phyloP scores from a whole-genome alignment of 352 stramenopile genomes.

The Globisporangium mamillatum region DNA sequence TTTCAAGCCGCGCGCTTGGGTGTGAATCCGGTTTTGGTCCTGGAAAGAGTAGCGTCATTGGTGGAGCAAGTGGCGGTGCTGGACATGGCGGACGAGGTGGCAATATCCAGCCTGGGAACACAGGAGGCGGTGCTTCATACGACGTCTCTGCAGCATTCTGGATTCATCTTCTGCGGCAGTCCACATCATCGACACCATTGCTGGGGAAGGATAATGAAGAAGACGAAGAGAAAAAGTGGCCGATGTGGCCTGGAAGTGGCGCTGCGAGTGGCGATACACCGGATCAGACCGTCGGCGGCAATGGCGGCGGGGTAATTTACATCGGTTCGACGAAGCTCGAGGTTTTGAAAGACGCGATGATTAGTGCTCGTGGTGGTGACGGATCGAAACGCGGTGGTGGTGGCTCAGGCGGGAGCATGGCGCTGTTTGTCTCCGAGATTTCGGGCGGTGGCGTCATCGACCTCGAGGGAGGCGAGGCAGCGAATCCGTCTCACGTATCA shows the following conservation, averaged over 20 bases:
- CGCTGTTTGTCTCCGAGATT: constrained; percentile 57
- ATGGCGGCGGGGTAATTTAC: constrained; percentile 72
- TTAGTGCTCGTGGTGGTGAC: constrained; percentile 51
- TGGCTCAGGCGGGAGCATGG: constrained; percentile 65
- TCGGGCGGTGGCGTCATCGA: constrained; percentile 57
- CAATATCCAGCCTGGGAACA: constrained; percentile 53
- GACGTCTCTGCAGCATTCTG: constrained; percentile 23
- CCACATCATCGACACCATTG: neutral
- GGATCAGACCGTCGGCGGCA: constrained; percentile 54
- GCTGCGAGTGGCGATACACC: constrained; percentile 48
- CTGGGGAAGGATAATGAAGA: neutral
- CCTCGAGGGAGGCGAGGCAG: constrained; percentile 45
- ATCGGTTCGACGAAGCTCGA: constrained; percentile 49
- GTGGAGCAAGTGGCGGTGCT: constrained; percentile 57
- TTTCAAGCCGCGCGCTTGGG: constrained; percentile 43
- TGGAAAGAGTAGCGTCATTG: constrained; percentile 46
- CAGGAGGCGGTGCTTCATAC: constrained; percentile 41
- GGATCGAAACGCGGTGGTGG: constrained; percentile 67
- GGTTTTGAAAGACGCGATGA: constrained; percentile 35
- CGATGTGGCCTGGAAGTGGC: constrained; percentile 66
- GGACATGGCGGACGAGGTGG: constrained; percentile 66
- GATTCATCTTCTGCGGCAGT: neutral
- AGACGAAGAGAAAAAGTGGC: constrained; percentile 29
- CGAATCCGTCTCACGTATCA: constrained; percentile 17
- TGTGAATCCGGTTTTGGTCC: constrained; percentile 49